Base-by-base conservation (phyloP, 176 grass and related monocot genomes). In the Areca catechu region DNA sequence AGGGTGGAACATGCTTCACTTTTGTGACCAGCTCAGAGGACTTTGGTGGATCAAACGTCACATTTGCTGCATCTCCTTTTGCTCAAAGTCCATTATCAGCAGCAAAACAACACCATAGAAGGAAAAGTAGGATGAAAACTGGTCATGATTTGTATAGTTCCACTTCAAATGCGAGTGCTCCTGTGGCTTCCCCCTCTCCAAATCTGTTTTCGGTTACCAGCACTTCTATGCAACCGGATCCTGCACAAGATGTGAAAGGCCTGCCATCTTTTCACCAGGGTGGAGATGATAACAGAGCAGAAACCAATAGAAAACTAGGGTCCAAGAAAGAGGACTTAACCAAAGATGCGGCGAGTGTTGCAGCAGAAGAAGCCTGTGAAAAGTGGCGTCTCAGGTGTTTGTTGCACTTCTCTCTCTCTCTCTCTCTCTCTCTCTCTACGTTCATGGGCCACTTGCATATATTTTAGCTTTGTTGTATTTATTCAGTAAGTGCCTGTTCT, bases 321-420 rank as follows among this genome's bases (percentile, higher is more conserved):
- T 37, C 66, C 55, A 54, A 56, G 23, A 63, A 73, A 50, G 63
- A 74, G 51, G 59, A 77, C 21, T 5, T 50, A 56, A 49, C 24
- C 14, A 28, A 20, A 80, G 67, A 65, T 75, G 63, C 28, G 53
- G 76, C 74, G 22, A 56, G 47, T 73, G 65, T 61, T 64, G 65
- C 56, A 14, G 81, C 65, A 5, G 28, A 82, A 62, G 81, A 85
- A 67, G 62, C 60, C 56, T 93, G 94, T 76, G 78, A 98, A 61
- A 82, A 83, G 63, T 98, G 87, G 94, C 94, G 94, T 59, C 74
- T 75, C 28, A 98, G 94, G 94, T 98, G 59, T 68, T 27, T 63
- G 34, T 43, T 43, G 7, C 34, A 14, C 34, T 5, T 7, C 5
- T 7, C 28, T 29, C 3, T 29, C 28, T 29, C 30, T 37, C 30